Base-by-base conservation (phyloP, 2,329 filamentous ascomycete species). In the Verticillium dahliae region DNA sequence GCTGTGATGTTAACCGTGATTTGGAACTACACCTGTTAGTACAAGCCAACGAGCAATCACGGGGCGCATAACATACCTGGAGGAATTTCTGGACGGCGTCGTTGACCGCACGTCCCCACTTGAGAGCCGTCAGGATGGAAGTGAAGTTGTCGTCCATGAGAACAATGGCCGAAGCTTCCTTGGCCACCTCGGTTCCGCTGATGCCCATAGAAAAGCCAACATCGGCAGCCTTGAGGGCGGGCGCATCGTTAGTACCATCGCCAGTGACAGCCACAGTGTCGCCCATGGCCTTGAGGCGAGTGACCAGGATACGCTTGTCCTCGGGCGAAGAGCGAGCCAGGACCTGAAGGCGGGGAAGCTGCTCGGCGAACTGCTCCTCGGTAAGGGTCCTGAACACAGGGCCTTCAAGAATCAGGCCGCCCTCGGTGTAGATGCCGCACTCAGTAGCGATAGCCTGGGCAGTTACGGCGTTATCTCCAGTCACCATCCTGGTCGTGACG, bases 1-100 rank as follows among this genome's bases (percentile, higher is more conserved):
- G 86, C 86, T 4, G 86, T 89, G 63, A 89, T 87, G 69, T 89
- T 89, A 71, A 89, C 87, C 1, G 88, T 90, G 66, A 90, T 84
- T 78, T 86, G 83, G 68, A 87, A 87, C 81, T 52, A 27, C 9
- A 18, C 6, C 9, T 22, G 45, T 52, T 52, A 52, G 45, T 4
- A 27, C 3, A 10, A 22, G 18, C 9, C 18, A 9, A 18, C 6
- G 39, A 27, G 9, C n/a, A 4, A 7, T 10, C n/a, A 18, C 4
- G 2, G 22, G n/a, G 18, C 27, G 27, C 27, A 4, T 1, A 52
- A 27, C 45, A 22, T 52, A 52, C 45, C 45, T 89, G 87, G 56
- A 89, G 79, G 69, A 90, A 89, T 70, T 89, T 89, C 70, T 86
- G 81, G 38, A 89, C 85, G 0, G 85, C 83, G 64, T 89, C 87